Evolutionary conservation across 306 rosid genomes (phyloP), one percentile per base, ranked within the genome.

Genomic region (Macrotyloma uniflorum): DNA sequence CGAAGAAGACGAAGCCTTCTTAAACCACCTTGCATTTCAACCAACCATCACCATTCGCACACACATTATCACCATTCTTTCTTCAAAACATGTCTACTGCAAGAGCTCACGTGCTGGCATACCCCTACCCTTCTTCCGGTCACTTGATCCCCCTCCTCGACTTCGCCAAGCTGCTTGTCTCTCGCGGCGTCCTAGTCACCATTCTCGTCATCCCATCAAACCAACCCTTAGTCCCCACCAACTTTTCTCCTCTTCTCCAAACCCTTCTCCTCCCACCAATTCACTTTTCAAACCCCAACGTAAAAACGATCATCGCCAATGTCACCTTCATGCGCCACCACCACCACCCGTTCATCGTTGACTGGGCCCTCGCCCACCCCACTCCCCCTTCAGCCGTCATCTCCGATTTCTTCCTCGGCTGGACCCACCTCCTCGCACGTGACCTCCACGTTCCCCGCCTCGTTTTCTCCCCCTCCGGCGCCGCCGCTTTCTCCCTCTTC

Each of bases 391-490:
- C 78, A 0, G 87, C 85, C 12, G 70, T 88, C 54, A 32, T 88
- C 4, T 88, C 90, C 1, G 90, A 86, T 26, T 84, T 86, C 73
- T 82, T 88, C 49, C 82, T 88, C 16, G 90, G 79, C n/a, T 88
- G 92, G 92, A 84, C 92, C 64, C 82, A 35, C 49, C 75, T 72
- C 43, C 87, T 88, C 6, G 92, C 79, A 6, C 59, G 14, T 6
- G 75, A 84, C 1, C 80, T 88, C 67, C 50, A 73, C 10, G 45
- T 86, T 6, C 85, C 80, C 0, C 85, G 85, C 0, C 38, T 88
- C 20, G 75, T 82, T 4, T 88, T 88, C 72, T 88, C 88, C 5
- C 84, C 91, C 9, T 81, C 84, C 0, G 86, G 86, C 1, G 88
- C 88, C 6, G 73, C 45, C 30, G 72, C 75, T 0, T 10, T 62